Evolutionary conservation across 352 stramenopile genomes (phyloP).

Genomic region (Pythium sukuiense): DNA sequence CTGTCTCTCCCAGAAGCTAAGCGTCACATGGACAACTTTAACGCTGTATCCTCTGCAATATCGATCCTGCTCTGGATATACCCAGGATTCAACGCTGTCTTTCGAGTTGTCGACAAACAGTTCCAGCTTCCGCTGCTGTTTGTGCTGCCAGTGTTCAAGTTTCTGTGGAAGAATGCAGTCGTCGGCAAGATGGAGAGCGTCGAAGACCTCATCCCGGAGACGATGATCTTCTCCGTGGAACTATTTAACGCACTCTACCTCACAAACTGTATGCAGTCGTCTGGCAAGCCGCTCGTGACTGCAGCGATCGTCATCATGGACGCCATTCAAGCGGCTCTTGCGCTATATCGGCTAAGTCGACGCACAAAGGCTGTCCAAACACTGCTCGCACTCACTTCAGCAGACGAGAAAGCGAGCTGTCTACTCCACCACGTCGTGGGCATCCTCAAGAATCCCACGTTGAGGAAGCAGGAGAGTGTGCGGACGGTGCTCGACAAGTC

Average conservation of each 20-base stretch:
- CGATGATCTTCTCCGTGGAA: conserved; percentile 22
- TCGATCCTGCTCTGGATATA: conserved; percentile 8
- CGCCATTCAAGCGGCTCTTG: neutral
- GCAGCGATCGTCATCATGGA: conserved; percentile 14
- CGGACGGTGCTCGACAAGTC: neutral
- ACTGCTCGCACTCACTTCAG: neutral
- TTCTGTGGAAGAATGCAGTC: conserved; percentile 8
- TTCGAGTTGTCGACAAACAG: neutral
- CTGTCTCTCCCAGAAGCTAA: neutral
- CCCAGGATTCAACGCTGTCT: conserved; percentile 5
- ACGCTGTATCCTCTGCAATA: neutral
- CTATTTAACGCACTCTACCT: conserved; percentile 21
- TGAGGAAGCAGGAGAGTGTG: neutral
- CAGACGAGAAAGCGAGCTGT: neutral
- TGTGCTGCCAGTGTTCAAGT: conserved; percentile 11
- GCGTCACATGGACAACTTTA: neutral
- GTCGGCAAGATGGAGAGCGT: conserved; percentile 8
- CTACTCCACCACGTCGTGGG: neutral
- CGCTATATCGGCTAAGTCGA: neutral
- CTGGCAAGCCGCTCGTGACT: neutral
- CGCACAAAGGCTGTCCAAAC: neutral
- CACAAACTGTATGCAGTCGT: conserved; percentile 16
- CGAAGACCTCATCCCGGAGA: conserved; percentile 14
- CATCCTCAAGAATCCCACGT: neutral
- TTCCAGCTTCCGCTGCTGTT: conserved; percentile 8